These are phyloP conservation scores for Tuber aestivum DNA, from an alignment of 495 filamentous ascomycete genomes.

Conservation along the genomic window DNA sequence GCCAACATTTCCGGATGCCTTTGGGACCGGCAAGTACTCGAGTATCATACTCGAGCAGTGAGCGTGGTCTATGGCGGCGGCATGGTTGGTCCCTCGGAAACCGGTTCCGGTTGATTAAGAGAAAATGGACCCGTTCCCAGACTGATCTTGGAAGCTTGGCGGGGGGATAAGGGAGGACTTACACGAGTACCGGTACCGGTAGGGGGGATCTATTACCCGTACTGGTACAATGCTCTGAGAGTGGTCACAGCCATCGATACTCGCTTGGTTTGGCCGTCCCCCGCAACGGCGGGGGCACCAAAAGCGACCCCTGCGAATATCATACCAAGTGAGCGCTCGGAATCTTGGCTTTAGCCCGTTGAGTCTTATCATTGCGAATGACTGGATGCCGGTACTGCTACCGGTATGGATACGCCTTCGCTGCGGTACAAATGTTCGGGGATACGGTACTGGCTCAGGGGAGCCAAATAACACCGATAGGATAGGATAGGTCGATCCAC, in stretches of 20 bases:
- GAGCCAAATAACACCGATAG: background rate
- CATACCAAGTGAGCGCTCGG: background rate
- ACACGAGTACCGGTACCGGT: too few relatives aligned
- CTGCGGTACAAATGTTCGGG: background rate
- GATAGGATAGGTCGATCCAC: background rate
- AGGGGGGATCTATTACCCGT: background rate
- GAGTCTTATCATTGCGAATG: background rate
- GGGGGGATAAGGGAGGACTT: too few relatives aligned
- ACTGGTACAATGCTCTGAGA: too few relatives aligned
- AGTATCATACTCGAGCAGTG: too few relatives aligned
- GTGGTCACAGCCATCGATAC: background rate
- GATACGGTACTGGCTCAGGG: background rate
- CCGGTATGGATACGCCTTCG: background rate
- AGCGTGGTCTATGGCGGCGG: background rate
- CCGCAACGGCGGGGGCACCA: background rate
- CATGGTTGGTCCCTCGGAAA: background rate
- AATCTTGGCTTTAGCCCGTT: background rate
- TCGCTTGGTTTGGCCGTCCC: background rate
- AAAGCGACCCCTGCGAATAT: background rate
- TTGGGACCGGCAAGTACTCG: background rate
- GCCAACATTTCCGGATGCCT: background rate
- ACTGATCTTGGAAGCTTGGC: background rate
- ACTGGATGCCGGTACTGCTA: background rate
- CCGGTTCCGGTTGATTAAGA: background rate
- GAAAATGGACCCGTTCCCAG: background rate